Evolutionary conservation across 75 land plant species (phyloP).

Genomic region (Pseudotsuga menziesii): DNA sequence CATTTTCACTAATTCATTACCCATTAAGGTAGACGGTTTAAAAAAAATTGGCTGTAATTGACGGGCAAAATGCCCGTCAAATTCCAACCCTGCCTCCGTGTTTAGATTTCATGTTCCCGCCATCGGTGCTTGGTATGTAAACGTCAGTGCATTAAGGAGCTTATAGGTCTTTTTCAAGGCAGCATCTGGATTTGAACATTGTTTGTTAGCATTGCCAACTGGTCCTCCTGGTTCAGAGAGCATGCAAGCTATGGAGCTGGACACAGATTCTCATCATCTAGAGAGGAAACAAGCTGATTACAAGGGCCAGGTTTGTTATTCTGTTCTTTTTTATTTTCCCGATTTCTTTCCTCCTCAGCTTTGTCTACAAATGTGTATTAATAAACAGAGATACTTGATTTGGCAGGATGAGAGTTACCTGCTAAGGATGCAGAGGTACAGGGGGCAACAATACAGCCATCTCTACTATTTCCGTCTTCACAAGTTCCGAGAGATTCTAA

Average conservation of each 20-base stretch:
- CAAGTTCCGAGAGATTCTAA: conserved; percentile 49
- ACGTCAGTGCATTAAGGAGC: no score
- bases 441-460: conserved; percentile 99
- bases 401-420: conserved; percentile 68
- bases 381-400: neutral
- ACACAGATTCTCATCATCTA: conserved; percentile 3
- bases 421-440: conserved; percentile 74
- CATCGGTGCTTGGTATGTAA: no score
- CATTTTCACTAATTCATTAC: no score
- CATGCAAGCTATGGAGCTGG: conserved; percentile 16
- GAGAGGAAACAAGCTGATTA: conserved; percentile 50
- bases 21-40: no score
- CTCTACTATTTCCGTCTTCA: conserved; percentile 87
- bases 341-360: no score
- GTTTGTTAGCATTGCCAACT: neutral
- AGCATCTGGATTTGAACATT: neutral
- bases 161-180: no score
- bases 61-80: no score
- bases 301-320: conserved; percentile 18
- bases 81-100: no score
- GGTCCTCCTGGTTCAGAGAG: conserved; percentile 3
- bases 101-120: no score
- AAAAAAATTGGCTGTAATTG: no score
- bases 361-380: no score
- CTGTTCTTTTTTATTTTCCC: neutral